phyloP scores from a whole-genome alignment of 257 asterid genomes.

The Mentha longifolia region DNA sequence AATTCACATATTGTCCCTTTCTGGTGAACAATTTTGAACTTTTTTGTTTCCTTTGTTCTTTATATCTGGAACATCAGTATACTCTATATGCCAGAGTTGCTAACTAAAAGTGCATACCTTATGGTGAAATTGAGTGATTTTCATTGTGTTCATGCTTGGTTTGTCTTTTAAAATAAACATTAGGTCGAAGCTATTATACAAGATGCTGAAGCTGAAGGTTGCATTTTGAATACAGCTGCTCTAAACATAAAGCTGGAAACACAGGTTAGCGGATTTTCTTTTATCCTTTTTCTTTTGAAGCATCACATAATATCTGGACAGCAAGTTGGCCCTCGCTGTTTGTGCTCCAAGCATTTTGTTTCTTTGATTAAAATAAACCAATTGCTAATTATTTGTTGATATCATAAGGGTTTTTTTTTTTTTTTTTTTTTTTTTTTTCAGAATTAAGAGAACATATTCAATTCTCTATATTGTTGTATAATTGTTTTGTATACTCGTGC shows the following conservation, averaged over 20 bases:
- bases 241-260: conserved; percentile 60
- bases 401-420: too few relatives aligned
- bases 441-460: not conserved
- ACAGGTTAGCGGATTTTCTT: conserved; percentile 54
- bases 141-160: conserved; percentile 24
- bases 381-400: conserved; percentile 15
- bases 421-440: not conserved
- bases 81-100: conserved; percentile 2
- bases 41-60: not conserved
- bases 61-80: conserved; percentile 11
- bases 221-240: conserved; percentile 70
- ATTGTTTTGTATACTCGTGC: not conserved
- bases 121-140: not conserved
- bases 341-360: conserved; percentile 1
- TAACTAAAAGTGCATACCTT: conserved; percentile 4
- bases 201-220: conserved; percentile 75
- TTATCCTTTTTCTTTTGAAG: not conserved
- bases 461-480: not conserved
- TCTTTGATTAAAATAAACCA: not conserved
- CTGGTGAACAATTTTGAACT: not conserved
- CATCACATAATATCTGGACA: conserved; percentile 10
- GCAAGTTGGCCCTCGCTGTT: conserved; percentile 5
- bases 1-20: not conserved
- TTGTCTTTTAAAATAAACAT: conserved; percentile 27
- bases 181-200: conserved; percentile 87